Evolutionary conservation across 768 basidiomycete species (phyloP).

Genomic region (Grammothele lineata): DNA sequence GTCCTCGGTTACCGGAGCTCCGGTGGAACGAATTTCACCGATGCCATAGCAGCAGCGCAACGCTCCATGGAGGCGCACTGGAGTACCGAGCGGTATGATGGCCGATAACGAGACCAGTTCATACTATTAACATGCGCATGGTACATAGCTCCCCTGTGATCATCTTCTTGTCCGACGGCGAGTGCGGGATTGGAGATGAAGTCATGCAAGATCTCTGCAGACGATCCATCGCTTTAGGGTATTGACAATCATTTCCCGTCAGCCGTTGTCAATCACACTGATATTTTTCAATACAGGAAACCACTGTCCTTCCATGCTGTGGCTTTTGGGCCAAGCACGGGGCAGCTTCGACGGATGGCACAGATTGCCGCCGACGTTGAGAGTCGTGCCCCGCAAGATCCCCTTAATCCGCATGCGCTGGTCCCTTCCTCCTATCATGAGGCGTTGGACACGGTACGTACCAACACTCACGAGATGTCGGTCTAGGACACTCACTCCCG

Average conservation of each 20-base stretch:
- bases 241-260: neutral
- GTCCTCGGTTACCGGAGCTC: constrained; percentile 30
- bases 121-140: neutral
- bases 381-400: constrained; percentile 38
- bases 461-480: too few relatives aligned
- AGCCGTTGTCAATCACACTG: neutral
- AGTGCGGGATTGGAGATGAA: constrained; percentile 36
- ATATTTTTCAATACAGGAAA: constrained; percentile 35
- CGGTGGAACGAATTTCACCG: constrained; percentile 41
- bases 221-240: constrained; percentile 43
- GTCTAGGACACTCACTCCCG: too few relatives aligned
- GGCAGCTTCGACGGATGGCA: constrained; percentile 44
- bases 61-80: constrained; percentile 41
- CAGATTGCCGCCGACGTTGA: constrained; percentile 47
- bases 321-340: constrained; percentile 41
- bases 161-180: constrained; percentile 56
- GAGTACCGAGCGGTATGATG: constrained; percentile 44
- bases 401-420: constrained; percentile 26
- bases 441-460: constrained; percentile 46
- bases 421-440: constrained; percentile 44
- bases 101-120: neutral
- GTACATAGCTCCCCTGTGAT: constrained; percentile 31
- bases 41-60: constrained; percentile 35
- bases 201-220: constrained; percentile 38
- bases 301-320: constrained; percentile 55